A percentile compares a stretch with the other conserved stretches of the same genome.
phyloP scores from a whole-genome alignment of 1,139 yeast species.

The Hemisphaericaspora lyxosophila region DNA sequence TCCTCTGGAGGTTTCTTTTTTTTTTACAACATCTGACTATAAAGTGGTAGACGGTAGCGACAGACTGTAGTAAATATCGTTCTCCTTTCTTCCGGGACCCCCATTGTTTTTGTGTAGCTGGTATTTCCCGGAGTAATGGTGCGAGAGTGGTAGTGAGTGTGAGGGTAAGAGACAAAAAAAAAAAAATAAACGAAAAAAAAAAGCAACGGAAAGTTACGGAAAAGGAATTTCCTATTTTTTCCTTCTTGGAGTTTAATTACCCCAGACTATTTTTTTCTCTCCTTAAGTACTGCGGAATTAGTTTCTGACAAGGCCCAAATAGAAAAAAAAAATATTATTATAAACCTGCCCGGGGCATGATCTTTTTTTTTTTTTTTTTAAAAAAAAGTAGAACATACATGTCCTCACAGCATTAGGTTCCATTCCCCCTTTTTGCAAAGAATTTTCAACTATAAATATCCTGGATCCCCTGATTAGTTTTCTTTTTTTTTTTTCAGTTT shows the following conservation, averaged over 20 bases:
- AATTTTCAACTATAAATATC: slow-evolving; percentile 5
- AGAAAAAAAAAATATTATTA: background rate
- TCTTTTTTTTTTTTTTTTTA: no score
- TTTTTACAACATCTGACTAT: no score
- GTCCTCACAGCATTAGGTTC: background rate
- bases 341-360: background rate
- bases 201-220: slow-evolving; percentile 8
- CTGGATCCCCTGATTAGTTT: slow-evolving; percentile 2
- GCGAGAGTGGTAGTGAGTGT: no score
- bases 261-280: slow-evolving; percentile 5
- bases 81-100: no score
- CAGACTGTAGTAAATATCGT: no score
- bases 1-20: no score
- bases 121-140: no score
- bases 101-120: no score
- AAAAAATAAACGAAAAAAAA: background rate
- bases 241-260: slow-evolving; percentile 2
- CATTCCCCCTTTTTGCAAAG: slow-evolving; percentile 1
- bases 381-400: background rate
- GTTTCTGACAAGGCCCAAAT: background rate
- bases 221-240: slow-evolving; percentile 3
- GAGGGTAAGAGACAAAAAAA: no score
- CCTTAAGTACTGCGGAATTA: background rate
- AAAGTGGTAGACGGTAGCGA: no score
- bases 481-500: slow-evolving; percentile 1